Conservation (phyloP, 2,329 filamentous ascomycete species). For the Gaeumannomyces sp. region DNA sequence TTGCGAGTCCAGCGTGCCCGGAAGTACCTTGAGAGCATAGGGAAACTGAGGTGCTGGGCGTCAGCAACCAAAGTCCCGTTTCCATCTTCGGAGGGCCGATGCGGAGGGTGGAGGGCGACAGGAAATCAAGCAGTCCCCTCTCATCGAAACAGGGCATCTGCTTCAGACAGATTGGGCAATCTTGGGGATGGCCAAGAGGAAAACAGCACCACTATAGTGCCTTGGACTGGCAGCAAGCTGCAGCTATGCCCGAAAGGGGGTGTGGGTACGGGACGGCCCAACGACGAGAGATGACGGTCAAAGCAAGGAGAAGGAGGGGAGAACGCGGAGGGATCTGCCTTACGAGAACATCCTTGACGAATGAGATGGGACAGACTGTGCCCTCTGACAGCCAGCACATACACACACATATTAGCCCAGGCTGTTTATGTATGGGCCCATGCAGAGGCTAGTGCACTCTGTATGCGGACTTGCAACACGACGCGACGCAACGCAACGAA, state of each 20-base stretch:
- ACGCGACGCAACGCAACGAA: background rate
- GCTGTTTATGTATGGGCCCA: constrained; percentile 19
- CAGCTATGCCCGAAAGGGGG: background rate
- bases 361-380: constrained; percentile 76
- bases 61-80: background rate
- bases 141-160: background rate
- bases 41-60: constrained; percentile 53
- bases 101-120: background rate
- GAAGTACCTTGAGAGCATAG: constrained; percentile 64
- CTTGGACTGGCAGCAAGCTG: background rate
- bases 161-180: constrained; percentile 3
- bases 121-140: background rate
- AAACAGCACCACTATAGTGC: background rate
- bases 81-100: background rate
- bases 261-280: background rate
- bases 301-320: background rate
- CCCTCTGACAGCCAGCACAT: constrained; percentile 51
- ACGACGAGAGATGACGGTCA: background rate
- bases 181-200: background rate
- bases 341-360: constrained; percentile 78
- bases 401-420: constrained; percentile 32
- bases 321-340: constrained; percentile 30
- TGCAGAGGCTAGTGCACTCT: constrained; percentile 3
- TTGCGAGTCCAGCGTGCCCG: constrained; percentile 54
- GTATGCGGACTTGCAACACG: constrained; percentile 1